Percentiles rank a stretch among this genome's conserved stretches.
Conservation (phyloP, 2,329 filamentous ascomycete genomes). For the Ophiosphaerella narmari region DNA sequence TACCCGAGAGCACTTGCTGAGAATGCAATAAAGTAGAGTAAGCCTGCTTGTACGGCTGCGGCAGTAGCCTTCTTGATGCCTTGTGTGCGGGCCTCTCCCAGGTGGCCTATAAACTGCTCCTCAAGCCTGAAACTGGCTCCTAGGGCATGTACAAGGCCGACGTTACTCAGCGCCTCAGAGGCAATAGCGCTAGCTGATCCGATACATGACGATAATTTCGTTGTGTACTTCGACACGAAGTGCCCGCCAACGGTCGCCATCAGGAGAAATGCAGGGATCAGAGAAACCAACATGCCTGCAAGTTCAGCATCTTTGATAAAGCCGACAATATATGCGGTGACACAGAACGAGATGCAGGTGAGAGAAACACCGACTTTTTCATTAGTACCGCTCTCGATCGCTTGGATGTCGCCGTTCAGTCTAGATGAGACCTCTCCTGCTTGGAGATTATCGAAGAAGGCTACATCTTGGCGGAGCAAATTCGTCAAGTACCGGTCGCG, state of each 20-base stretch:
- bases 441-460: constrained; percentile 67
- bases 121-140: constrained; percentile 64
- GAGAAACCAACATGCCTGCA: constrained; percentile 66
- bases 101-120: constrained; percentile 60
- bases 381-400: constrained; percentile 69
- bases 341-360: constrained; percentile 66
- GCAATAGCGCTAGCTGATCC: constrained; percentile 66
- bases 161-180: constrained; percentile 64
- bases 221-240: constrained; percentile 59
- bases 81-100: constrained; percentile 56
- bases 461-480: constrained; percentile 64
- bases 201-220: constrained; percentile 57
- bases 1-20: constrained; percentile 70
- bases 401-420: constrained; percentile 68
- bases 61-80: constrained; percentile 64
- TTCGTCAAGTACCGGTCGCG: constrained; percentile 64
- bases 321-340: constrained; percentile 69
- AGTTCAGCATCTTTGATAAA: constrained; percentile 68
- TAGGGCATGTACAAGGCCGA: constrained; percentile 67
- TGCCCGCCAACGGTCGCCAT: constrained; percentile 62
- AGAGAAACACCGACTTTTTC: constrained; percentile 73
- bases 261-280: constrained; percentile 66
- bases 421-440: constrained; percentile 67
- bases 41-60: constrained; percentile 62
- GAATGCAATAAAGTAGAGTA: constrained; percentile 70